phyloP scores from a whole-genome alignment of 768 basidiomycete genomes.

The Tricholoma saponaceum region DNA sequence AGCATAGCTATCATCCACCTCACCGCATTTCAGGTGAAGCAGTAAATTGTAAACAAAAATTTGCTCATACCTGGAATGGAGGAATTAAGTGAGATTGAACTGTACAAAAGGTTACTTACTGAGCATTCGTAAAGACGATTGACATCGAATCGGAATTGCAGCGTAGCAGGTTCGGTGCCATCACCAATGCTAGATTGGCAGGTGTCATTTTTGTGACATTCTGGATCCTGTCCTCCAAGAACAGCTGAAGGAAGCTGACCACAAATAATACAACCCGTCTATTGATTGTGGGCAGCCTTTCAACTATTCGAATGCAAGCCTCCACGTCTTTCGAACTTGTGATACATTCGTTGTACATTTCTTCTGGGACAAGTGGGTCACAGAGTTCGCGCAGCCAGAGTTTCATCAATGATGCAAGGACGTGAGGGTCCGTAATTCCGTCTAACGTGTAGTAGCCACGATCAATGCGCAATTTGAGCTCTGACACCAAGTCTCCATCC shows the following conservation, averaged over 20 bases:
- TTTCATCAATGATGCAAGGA: constrained; percentile 87
- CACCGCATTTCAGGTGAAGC: constrained; percentile 69
- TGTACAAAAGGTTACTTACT: constrained; percentile 49
- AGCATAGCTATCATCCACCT: constrained; percentile 72
- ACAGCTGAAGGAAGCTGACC: constrained; percentile 87
- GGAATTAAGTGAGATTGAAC: constrained; percentile 2
- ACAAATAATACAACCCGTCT: constrained; percentile 84
- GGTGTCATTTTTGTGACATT: constrained; percentile 84
- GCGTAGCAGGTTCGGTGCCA: constrained; percentile 87
- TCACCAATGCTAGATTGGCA: constrained; percentile 82
- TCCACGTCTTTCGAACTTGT: constrained; percentile 59
- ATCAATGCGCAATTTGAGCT: constrained; percentile 87
- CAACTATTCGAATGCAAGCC: constrained; percentile 70
- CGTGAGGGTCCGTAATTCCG: constrained; percentile 86
- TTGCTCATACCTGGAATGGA: constrained; percentile 68
- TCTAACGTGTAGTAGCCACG: constrained; percentile 89
- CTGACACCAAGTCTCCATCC: constrained; percentile 83
- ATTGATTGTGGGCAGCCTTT: constrained; percentile 80
- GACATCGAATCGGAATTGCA: constrained; percentile 87
- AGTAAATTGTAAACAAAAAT: constrained; percentile 84
- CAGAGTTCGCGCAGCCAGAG: constrained; percentile 90
- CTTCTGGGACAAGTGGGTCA: constrained; percentile 88
- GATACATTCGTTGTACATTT: constrained; percentile 90
- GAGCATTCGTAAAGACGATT: constrained; percentile 87
- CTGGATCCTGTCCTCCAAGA: constrained; percentile 75